Evolutionary conservation across 495 filamentous ascomycete genomes (phyloP), one percentile per base, ranked within the genome.

Genomic region (Astrothelium macrocarpum): DNA sequence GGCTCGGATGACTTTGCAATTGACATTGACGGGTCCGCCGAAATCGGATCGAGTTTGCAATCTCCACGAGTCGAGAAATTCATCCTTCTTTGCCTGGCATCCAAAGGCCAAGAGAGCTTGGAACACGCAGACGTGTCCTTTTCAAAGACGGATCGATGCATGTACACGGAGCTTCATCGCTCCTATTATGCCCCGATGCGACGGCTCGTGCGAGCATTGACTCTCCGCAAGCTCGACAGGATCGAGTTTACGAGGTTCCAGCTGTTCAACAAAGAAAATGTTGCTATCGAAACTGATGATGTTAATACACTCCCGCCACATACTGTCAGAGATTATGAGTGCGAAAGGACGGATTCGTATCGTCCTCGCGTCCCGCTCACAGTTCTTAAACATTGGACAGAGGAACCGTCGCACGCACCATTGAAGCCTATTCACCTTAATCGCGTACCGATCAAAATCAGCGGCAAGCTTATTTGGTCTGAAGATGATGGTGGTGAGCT

Each of bases 401-500:
- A 56, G 49, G 9, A 56, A 11, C 49, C 49, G 11, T 56, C 49
- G 25, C 49, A 56, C 25, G 49, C 20, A 9, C 25, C 23, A 9
- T 56, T 25, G 29, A 56, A 25, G 20, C 49, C 49, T 10, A n/a
- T 56, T 25, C 49, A 56, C 16, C 3, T 56, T 2, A 56, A 56
- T 26, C 49, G 49, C 25, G 49, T 56, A 25, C 49, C 49, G 25
- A 56, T 16, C 9, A 56, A 56, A 29, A 56, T 56, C 5, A 56
- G 49, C 25, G 49, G 49, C 20, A 2, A 56, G 16, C 49, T 56
- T 29, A n/a, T 5, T 29, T 56, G 49, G 49, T 56, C 49, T 3
- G 49, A 56, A 29, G 49, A 56, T 56, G 49, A 56, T 56, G 49
- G 49, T 26, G 49, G 49, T 28, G 49, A 56, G 49, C 20, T 56